Conservation (phyloP, 2,329 filamentous ascomycete species). For the Hysterium pulicare region DNA sequence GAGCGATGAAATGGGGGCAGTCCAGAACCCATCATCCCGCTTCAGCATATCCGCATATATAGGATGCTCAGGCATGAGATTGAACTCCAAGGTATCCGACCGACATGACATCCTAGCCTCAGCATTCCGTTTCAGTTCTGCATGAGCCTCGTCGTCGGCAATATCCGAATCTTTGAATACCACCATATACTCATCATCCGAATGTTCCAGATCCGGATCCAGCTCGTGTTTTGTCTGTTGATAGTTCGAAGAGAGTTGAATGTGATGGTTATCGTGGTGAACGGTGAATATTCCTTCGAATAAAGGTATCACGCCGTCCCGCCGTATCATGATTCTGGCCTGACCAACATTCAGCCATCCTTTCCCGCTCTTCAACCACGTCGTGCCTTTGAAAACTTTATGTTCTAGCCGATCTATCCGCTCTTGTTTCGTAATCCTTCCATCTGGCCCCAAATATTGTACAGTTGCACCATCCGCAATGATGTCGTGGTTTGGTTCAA, state of each 20-base stretch:
- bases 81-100: constrained; percentile 77
- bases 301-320: constrained; percentile 72
- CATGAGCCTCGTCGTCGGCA: constrained; percentile 42
- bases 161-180: constrained; percentile 92
- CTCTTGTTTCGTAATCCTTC: constrained; percentile 64
- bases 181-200: constrained; percentile 74
- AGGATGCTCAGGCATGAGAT: constrained; percentile 68
- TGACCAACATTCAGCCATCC: constrained; percentile 83
- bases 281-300: constrained; percentile 90
- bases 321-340: constrained; percentile 74
- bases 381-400: constrained; percentile 77
- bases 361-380: constrained; percentile 71
- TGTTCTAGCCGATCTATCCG: constrained; percentile 69
- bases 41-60: constrained; percentile 55
- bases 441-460: constrained; percentile 68
- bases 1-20: constrained; percentile 61
- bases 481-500: constrained; percentile 91
- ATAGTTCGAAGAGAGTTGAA: constrained; percentile 74
- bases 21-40: constrained; percentile 53
- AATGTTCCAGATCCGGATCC: constrained; percentile 64
- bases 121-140: constrained; percentile 63
- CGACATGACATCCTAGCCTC: constrained; percentile 56
- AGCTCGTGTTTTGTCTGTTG: constrained; percentile 64
- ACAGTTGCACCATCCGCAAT: constrained; percentile 73
- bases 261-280: constrained; percentile 77